Conservation (phyloP, 1,284 basidiomycete genomes). For the Boletus nobilissimus region DNA sequence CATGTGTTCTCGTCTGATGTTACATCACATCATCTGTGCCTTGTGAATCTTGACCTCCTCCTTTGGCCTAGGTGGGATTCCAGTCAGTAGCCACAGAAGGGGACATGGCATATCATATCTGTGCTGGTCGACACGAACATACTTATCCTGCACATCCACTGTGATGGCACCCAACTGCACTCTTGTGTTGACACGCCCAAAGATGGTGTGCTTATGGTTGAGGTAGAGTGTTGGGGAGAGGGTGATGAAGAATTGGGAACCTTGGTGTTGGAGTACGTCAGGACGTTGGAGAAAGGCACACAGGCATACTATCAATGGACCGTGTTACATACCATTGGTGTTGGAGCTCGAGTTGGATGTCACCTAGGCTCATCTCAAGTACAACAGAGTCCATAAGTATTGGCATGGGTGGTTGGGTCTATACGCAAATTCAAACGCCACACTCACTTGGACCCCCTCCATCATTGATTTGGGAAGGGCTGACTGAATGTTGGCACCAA, state of each 20-base stretch:
- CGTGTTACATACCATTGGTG: constrained; percentile 76
- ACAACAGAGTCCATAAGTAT: constrained; percentile 46
- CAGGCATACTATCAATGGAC: background rate
- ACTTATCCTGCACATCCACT: constrained; percentile 83
- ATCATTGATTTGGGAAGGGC: too few relatives aligned
- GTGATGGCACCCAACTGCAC: constrained; percentile 87
- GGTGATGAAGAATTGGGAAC: constrained; percentile 95
- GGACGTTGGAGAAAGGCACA: background rate
- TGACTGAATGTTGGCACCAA: too few relatives aligned
- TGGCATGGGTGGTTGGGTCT: too few relatives aligned
- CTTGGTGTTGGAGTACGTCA: constrained; percentile 43
- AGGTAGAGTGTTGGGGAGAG: constrained; percentile 91
- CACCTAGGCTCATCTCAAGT: constrained; percentile 90
- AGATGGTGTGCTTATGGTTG: constrained; percentile 95
- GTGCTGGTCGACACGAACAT: background rate
- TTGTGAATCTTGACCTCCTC: constrained; percentile 87
- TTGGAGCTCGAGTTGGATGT: constrained; percentile 89
- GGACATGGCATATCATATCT: background rate
- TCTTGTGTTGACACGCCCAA: constrained; percentile 86
- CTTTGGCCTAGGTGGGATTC: constrained; percentile 60
- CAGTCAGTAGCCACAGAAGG: background rate
- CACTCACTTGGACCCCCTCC: too few relatives aligned
- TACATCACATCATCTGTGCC: constrained; percentile 55
- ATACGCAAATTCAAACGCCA: too few relatives aligned
- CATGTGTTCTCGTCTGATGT: background rate